Evolutionary conservation across 148 eudicot species (phyloP).

Genomic region (Diospyros kaki): DNA sequence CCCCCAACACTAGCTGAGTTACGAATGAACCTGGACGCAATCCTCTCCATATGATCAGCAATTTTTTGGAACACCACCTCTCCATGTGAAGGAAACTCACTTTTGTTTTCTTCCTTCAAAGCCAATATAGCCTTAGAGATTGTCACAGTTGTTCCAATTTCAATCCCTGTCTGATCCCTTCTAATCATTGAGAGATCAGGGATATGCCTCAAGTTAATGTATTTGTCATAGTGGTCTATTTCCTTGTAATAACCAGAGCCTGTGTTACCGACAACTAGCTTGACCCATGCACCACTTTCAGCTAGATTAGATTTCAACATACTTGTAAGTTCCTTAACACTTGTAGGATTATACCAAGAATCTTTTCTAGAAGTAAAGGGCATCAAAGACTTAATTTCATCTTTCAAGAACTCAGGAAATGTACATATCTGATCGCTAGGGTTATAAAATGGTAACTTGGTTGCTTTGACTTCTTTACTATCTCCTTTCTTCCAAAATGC

Average conservation of each 20-base stretch:
- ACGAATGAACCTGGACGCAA: constrained; percentile 54
- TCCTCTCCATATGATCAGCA: constrained; percentile 61
- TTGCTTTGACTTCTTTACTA: constrained; percentile 31
- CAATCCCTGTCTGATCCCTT: constrained; percentile 33
- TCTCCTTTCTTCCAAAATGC: constrained; percentile 61
- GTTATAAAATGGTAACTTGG: constrained; percentile 47
- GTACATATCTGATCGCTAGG: constrained; percentile 26
- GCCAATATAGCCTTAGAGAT: constrained; percentile 48
- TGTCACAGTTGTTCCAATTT: constrained; percentile 66
- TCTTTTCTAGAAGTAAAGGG: constrained; percentile 33
- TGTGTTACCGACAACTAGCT: constrained; percentile 65
- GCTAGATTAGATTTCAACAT: constrained; percentile 24
- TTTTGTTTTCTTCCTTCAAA: constrained; percentile 30
- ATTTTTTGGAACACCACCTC: constrained; percentile 37
- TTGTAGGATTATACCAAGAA: constrained; percentile 62
- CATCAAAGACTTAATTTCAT: constrained; percentile 27
- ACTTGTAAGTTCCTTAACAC: constrained; percentile 44
- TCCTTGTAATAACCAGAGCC: constrained; percentile 64
- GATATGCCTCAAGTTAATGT: constrained; percentile 60
- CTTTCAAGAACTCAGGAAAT: constrained; percentile 50
- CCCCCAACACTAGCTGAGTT: constrained; percentile 85
- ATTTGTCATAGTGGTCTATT: constrained; percentile 27
- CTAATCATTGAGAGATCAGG: constrained; percentile 49
- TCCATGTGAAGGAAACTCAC: background rate
- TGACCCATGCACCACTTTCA: constrained; percentile 26